These are phyloP conservation scores for Paecilomyces niveus DNA, from an alignment of 2,329 filamentous ascomycete species.

Conservation along the genomic window DNA sequence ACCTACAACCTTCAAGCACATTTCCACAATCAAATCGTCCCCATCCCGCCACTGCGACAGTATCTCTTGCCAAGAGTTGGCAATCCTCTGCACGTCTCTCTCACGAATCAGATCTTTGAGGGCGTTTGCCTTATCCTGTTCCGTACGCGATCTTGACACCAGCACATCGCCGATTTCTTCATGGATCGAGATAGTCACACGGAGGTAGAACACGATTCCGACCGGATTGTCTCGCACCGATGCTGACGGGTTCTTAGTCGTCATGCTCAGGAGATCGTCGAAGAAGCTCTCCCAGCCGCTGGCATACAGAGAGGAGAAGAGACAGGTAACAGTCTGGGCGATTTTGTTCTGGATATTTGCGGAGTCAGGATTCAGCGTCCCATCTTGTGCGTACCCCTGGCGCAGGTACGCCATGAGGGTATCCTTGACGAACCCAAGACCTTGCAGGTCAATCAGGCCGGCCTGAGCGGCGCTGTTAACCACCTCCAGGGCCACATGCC, in stretches of 20 bases:
- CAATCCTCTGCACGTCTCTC: conserved; percentile 82
- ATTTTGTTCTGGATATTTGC: conserved; percentile 88
- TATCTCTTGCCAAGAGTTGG: conserved; percentile 85
- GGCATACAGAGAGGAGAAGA: conserved; percentile 82
- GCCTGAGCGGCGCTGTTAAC: conserved; percentile 86
- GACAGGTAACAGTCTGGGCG: conserved; percentile 87
- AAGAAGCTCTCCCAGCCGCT: conserved; percentile 85
- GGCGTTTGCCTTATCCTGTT: conserved; percentile 78
- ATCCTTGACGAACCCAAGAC: conserved; percentile 69
- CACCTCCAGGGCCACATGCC: conserved; percentile 83
- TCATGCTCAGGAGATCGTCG: conserved; percentile 77
- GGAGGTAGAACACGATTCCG: conserved; percentile 80
- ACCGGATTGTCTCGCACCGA: conserved; percentile 59
- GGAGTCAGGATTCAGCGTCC: conserved; percentile 56
- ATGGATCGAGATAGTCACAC: conserved; percentile 81
- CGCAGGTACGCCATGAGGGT: conserved; percentile 74
- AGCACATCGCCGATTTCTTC: conserved; percentile 96
- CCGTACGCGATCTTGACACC: conserved; percentile 66
- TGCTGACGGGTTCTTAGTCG: conserved; percentile 52
- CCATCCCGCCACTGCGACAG: conserved; percentile 67
- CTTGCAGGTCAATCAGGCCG: conserved; percentile 65
- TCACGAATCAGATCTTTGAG: conserved; percentile 85
- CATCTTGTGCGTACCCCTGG: conserved; percentile 59
- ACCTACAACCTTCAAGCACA: conserved; percentile 84
- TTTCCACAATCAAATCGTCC: conserved; percentile 68